Conservation (phyloP, 148 eudicot species). For the Rhododendron molle region DNA sequence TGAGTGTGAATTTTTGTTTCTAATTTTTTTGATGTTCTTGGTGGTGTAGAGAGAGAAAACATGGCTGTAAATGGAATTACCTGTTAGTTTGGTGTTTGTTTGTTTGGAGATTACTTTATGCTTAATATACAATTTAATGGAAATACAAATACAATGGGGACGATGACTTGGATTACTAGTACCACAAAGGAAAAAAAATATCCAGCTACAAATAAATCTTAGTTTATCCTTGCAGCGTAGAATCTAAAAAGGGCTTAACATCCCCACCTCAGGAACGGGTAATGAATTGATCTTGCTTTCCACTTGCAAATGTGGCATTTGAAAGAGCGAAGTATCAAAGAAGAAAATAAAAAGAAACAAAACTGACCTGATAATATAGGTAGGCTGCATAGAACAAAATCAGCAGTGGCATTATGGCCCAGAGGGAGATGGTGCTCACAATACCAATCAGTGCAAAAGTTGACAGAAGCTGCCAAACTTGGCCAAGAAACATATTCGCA, state of each 20-base stretch:
- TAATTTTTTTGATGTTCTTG: not conserved
- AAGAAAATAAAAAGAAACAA: slow-evolving; percentile 2
- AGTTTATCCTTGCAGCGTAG: not conserved
- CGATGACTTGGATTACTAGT: no score
- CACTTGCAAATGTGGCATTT: not conserved
- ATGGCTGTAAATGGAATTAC: not conserved
- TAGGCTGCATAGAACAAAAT: slow-evolving; percentile 58
- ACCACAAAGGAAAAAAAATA: not conserved
- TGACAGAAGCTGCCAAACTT: slow-evolving; percentile 50
- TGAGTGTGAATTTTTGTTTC: not conserved
- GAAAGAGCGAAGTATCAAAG: not conserved
- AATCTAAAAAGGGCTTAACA: not conserved
- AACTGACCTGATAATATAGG: slow-evolving; percentile 54
- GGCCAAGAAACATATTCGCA: slow-evolving; percentile 35
- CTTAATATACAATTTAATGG: not conserved
- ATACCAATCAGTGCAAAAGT: slow-evolving; percentile 55
- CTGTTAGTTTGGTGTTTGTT: not conserved
- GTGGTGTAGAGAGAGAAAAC: not conserved
- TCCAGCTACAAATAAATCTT: not conserved
- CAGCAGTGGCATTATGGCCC: slow-evolving; percentile 71
- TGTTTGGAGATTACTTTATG: not conserved
- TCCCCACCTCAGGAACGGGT: not conserved
- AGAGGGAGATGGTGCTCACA: slow-evolving; percentile 54
- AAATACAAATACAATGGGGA: not conserved
- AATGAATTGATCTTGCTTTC: not conserved